Evolutionary conservation across 2,329 filamentous ascomycete species (phyloP).

Genomic region (Venturia asperata): DNA sequence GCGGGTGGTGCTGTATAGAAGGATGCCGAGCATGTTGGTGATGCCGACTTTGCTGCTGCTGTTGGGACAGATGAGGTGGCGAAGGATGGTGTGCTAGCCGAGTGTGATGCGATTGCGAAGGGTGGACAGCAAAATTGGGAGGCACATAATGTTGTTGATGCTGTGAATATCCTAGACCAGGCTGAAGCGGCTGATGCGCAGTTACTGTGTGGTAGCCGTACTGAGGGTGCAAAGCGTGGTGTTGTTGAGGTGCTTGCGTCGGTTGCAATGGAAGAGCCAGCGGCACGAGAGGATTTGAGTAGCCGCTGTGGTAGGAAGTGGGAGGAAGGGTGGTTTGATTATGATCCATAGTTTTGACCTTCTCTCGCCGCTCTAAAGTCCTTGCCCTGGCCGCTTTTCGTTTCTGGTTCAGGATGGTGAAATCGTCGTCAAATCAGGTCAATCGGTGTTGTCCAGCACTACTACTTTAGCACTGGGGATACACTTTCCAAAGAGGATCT

Average conservation of each 20-base stretch:
- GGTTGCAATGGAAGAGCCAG: not conserved
- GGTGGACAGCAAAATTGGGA: not conserved
- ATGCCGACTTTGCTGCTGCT: not conserved
- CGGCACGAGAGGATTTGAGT: constrained; percentile 1
- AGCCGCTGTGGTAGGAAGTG: not conserved
- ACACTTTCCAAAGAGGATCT: too few relatives aligned
- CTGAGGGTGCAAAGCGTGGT: not conserved
- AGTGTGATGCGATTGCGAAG: not conserved
- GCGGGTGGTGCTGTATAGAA: not conserved
- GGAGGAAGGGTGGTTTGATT: not conserved
- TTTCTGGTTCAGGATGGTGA: not conserved
- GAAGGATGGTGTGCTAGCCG: not conserved
- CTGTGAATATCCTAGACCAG: not conserved
- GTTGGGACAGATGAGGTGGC: not conserved
- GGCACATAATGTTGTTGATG: constrained; percentile 15
- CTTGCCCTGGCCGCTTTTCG: not conserved
- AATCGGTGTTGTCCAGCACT: too few relatives aligned
- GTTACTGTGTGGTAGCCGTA: not conserved
- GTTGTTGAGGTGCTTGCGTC: not conserved
- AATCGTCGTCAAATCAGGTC: not conserved
- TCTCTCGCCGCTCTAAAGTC: not conserved
- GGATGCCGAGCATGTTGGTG: not conserved
- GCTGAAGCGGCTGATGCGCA: constrained; percentile 6
- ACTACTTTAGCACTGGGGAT: too few relatives aligned
- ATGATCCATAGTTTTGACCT: not conserved